Base-by-base conservation (phyloP, 2,329 filamentous ascomycete species). In the Nectriaceae sp. region DNA sequence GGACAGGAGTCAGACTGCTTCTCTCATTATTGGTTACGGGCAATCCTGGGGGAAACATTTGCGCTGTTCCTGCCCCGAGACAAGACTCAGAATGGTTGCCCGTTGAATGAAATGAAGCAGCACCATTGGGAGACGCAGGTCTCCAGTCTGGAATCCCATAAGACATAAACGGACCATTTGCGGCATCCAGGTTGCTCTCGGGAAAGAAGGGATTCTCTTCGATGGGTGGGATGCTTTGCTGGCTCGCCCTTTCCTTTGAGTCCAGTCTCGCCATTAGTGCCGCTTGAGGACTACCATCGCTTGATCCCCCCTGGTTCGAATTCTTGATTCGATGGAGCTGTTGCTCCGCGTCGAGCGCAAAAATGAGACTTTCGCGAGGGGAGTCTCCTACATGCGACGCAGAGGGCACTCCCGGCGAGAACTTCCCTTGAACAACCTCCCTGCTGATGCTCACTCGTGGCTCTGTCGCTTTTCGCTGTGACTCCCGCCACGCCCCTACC, bases 161-260 rank as follows among this genome's bases (percentile, higher is more conserved):
- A 5, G 48, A 49, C 33, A 49, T 47, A 11, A 50, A 53, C 18
- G 53, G 49, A 10, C 52, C 43, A 2, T 43, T 51, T 18, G 35
- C 36, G 10, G 43, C 40, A 10, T 46, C 55, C 10, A 50, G 47
- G 15, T 46, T 49, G 40, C 35, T 47, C 4, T 42, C 49, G 33
- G 54, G 46, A 21, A 55, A 52, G 5, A 55, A 53, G 3, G 58
- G 55, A 21, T 57, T 55, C 37, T 57, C 55, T 6, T 46, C 43
- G 21, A 49, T 22, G 13, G 16, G 33, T 16, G 57, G 43, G 8
- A 36, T 36, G n/a, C 13, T 36, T 19, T 19, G 33, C 33, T 36
- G 33, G 33, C 33, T 36, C 16, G 33, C 8, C 11, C n/a, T 19
- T 5, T 16, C 8, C n/a, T 36, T 6, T 6, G 33, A 36, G 33